Percentiles rank a stretch among this genome's conserved stretches.
These are phyloP conservation scores for Pleurotus platypus DNA, from an alignment of 768 basidiomycete species.

Conservation along the genomic window DNA sequence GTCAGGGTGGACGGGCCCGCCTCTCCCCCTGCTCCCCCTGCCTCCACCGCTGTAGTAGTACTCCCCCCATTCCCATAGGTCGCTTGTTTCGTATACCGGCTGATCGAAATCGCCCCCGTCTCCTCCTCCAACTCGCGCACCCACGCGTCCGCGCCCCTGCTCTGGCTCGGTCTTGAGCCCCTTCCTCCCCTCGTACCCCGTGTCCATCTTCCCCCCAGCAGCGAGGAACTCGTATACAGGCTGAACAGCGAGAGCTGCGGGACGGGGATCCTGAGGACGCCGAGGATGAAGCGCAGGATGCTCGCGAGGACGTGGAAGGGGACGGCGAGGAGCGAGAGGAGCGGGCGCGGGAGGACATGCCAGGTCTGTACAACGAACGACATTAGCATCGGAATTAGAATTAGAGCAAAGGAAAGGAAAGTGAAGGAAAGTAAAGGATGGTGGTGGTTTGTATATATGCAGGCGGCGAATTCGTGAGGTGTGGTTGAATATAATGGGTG, in stretches of 20 bases:
- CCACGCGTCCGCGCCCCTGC: slow-evolving; percentile 63
- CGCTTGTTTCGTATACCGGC: slow-evolving; percentile 10
- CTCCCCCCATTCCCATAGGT: too few species aligned
- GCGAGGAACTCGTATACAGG: slow-evolving; percentile 27
- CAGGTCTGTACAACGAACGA: too few species aligned
- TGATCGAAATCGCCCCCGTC: slow-evolving; percentile 68
- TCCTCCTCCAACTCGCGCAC: slow-evolving; percentile 80
- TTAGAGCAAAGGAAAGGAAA: not conserved
- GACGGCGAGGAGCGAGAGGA: slow-evolving; percentile 49
- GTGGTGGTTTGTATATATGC: not conserved
- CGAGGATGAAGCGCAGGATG: slow-evolving; percentile 63
- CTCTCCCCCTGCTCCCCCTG: too few species aligned
- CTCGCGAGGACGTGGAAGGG: slow-evolving; percentile 59
- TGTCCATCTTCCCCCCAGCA: too few species aligned
- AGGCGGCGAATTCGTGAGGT: too few species aligned
- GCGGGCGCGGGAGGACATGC: slow-evolving; percentile 8
- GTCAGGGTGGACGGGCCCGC: slow-evolving; percentile 43
- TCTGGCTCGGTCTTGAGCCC: too few species aligned
- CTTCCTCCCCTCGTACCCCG: too few species aligned
- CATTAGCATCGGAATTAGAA: too few species aligned
- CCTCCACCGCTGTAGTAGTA: too few species aligned
- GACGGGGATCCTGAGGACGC: slow-evolving; percentile 63
- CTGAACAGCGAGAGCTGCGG: slow-evolving; percentile 52
- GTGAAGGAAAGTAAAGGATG: too few species aligned
- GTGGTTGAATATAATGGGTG: too few species aligned